A percentile compares a stretch with the other conserved stretches of the same genome.
phyloP scores from a whole-genome alignment of 1,139 yeast genomes.

The Yamadazyma blattariae region DNA sequence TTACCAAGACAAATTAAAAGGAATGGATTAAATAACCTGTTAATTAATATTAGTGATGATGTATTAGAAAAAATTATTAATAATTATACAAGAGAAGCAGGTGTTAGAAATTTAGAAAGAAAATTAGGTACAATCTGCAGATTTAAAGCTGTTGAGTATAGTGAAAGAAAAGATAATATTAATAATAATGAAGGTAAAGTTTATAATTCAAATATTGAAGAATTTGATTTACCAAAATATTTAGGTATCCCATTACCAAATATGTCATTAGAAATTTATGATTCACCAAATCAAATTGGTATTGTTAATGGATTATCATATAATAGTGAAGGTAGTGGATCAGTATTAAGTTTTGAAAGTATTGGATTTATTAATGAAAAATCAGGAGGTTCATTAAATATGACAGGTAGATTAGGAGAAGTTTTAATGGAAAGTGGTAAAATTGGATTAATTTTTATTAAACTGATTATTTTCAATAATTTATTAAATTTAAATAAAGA shows the following conservation, averaged over 20 bases:
- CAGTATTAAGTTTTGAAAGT: slow-evolving; percentile 77
- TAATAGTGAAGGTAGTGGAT: slow-evolving; percentile 86
- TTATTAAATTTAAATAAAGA: slow-evolving; percentile 25
- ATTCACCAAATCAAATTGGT: slow-evolving; percentile 48
- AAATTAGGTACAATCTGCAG: slow-evolving; percentile 72
- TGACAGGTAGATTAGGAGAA: slow-evolving; percentile 84
- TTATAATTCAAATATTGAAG: slow-evolving; percentile 40
- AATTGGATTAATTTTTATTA: slow-evolving; percentile 74
- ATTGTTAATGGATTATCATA: slow-evolving; percentile 90
- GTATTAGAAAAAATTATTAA: slow-evolving; percentile 61
- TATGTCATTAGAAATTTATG: slow-evolving; percentile 26
- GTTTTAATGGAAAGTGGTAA: slow-evolving; percentile 81
- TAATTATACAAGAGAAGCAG: slow-evolving; percentile 82
- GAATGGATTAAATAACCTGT: slow-evolving; percentile 57
- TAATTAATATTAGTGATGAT: slow-evolving; percentile 38
- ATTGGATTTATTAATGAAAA: slow-evolving; percentile 46
- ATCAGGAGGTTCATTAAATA: slow-evolving; percentile 43
- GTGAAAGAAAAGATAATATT: slow-evolving; percentile 34
- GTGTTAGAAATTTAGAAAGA: slow-evolving; percentile 79
- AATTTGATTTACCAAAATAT: slow-evolving; percentile 46
- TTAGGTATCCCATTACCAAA: slow-evolving; percentile 50
- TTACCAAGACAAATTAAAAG: slow-evolving; percentile 76
- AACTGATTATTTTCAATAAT: slow-evolving; percentile 48
- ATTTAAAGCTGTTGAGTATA: slow-evolving; percentile 76
- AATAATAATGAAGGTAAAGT: slow-evolving; percentile 6